Conservation (phyloP, 371 early-diverging fungal species). For the Phascolomyces articulosus region DNA sequence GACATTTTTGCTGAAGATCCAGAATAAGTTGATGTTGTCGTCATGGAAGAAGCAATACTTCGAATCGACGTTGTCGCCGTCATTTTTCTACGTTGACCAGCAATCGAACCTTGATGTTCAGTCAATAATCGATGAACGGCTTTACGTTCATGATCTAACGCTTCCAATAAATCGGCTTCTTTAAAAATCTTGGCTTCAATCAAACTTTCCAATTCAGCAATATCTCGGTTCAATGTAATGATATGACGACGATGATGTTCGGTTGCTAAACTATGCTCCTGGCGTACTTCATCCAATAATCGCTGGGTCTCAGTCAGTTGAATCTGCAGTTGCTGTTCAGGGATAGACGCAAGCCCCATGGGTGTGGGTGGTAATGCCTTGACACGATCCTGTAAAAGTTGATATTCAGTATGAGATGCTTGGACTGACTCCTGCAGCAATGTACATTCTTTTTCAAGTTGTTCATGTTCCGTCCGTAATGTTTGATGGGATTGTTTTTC, state of each 20-base stretch:
- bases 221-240: slow-evolving; percentile 55
- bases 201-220: slow-evolving; percentile 60
- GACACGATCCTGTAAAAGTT: not conserved
- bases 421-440: slow-evolving; percentile 30
- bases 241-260: slow-evolving; percentile 60
- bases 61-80: not conserved
- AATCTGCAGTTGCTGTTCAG: slow-evolving; percentile 16
- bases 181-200: slow-evolving; percentile 71
- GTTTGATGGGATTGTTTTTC: not conserved
- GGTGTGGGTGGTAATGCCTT: slow-evolving; percentile 4
- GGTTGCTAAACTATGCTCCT: slow-evolving; percentile 18
- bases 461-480: not conserved
- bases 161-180: slow-evolving; percentile 65
- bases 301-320: slow-evolving; percentile 3
- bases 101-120: slow-evolving; percentile 39
- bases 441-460: slow-evolving; percentile 1
- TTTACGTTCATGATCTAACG: slow-evolving; percentile 40
- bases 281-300: not conserved
- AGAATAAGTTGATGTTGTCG: no score
- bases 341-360: not conserved
- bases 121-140: slow-evolving; percentile 43
- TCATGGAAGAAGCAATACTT: not conserved
- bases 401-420: not conserved
- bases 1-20: no score
- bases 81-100: slow-evolving; percentile 25